Evolutionary conservation across 805 yeast genomes (phyloP).

Genomic region (Yarrowia osloensis): DNA sequence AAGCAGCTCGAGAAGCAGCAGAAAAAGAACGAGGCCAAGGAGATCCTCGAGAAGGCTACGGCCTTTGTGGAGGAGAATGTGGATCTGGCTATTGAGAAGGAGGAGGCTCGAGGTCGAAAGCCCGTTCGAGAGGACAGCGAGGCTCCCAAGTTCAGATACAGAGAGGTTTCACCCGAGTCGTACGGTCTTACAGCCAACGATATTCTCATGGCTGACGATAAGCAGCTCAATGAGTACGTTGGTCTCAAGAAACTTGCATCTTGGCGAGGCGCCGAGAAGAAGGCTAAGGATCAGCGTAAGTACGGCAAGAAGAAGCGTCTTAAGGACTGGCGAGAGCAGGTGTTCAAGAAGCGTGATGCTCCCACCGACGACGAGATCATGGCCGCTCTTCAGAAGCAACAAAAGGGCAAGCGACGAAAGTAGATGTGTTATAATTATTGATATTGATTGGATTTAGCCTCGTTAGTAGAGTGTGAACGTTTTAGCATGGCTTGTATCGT

Average conservation of each 20-base stretch:
- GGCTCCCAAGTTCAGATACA: conserved; percentile 68
- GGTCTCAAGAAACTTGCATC: conserved; percentile 94
- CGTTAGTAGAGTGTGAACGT: background rate
- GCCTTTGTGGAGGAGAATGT: conserved; percentile 75
- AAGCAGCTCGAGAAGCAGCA: conserved; percentile 54
- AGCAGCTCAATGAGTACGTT: conserved; percentile 76
- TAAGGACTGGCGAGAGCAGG: conserved; percentile 86
- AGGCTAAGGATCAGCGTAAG: conserved; percentile 78
- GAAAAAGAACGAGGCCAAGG: conserved; percentile 62
- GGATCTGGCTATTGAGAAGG: conserved; percentile 64
- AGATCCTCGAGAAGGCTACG: conserved; percentile 68
- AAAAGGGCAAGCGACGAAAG: conserved; percentile 25
- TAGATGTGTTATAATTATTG: background rate
- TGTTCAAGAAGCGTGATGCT: conserved; percentile 61
- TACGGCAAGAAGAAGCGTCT: conserved; percentile 78
- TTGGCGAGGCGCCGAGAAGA: conserved; percentile 72
- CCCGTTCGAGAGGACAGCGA: conserved; percentile 39
- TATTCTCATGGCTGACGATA: conserved; percentile 86
- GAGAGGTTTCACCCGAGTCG: conserved; percentile 94
- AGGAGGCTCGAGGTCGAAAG: conserved; percentile 24
- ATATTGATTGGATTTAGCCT: background rate
- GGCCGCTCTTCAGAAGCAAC: conserved; percentile 31
- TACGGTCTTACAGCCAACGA: conserved; percentile 86
- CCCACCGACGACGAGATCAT: conserved; percentile 39
- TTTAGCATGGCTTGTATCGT: too few species aligned